Percentiles rank a stretch among this genome's conserved stretches.
These are phyloP conservation scores for Zarea fungicola DNA, from an alignment of 2,329 filamentous ascomycete species.

Conservation along the genomic window DNA sequence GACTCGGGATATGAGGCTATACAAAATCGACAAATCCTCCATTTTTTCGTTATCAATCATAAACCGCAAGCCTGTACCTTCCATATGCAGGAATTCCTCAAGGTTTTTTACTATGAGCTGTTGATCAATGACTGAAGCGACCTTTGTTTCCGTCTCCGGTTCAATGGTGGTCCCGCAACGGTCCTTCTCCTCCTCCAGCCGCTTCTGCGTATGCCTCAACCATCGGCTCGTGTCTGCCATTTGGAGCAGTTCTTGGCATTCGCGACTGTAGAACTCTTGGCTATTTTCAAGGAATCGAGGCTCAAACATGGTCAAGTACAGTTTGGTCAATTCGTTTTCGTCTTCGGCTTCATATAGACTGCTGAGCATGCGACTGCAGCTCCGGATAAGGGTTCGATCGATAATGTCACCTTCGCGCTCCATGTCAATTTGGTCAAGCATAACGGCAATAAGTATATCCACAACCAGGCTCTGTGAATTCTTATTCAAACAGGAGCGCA, in stretches of 20 bases:
- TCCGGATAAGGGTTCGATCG: slow-evolving; percentile 74
- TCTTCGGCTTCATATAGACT: slow-evolving; percentile 75
- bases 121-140: slow-evolving; percentile 71
- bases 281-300: slow-evolving; percentile 68
- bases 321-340: slow-evolving; percentile 70
- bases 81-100: slow-evolving; percentile 75
- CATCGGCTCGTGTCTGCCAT: slow-evolving; percentile 78
- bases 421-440: slow-evolving; percentile 88
- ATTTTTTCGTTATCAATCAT: slow-evolving; percentile 90
- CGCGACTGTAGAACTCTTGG: slow-evolving; percentile 65
- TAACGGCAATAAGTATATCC: slow-evolving; percentile 70
- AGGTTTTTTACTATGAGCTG: slow-evolving; percentile 76
- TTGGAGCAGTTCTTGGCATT: slow-evolving; percentile 69
- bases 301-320: slow-evolving; percentile 84
- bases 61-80: slow-evolving; percentile 73
- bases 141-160: slow-evolving; percentile 63
- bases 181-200: slow-evolving; percentile 74
- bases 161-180: slow-evolving; percentile 81
- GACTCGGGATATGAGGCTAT: slow-evolving; percentile 70
- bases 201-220: slow-evolving; percentile 67
- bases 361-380: slow-evolving; percentile 85
- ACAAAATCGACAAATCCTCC: slow-evolving; percentile 75
- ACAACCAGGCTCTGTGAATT: slow-evolving; percentile 53
- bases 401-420: slow-evolving; percentile 87
- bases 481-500: slow-evolving; percentile 53